Percentiles rank a stretch among this genome's conserved stretches.
Conservation (phyloP, 2,329 filamentous ascomycete species). For the Fusarium nygamai region DNA sequence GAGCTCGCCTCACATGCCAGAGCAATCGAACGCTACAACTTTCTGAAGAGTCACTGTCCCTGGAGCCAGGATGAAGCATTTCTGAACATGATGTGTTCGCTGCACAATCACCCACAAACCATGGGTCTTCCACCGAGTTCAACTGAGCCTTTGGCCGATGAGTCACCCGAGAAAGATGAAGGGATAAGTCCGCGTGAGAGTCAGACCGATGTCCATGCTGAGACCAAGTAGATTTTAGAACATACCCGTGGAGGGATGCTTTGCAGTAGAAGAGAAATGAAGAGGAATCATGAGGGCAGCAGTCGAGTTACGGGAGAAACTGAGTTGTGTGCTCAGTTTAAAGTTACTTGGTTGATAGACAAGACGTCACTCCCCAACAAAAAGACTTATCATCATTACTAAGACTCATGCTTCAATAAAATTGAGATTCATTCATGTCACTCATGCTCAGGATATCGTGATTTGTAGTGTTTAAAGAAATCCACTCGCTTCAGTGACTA, state of each 20-base stretch:
- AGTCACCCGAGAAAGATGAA: not conserved
- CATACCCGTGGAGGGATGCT: not conserved
- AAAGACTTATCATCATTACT: not conserved
- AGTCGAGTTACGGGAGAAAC: too few relatives aligned
- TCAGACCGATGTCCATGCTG: not conserved
- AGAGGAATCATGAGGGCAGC: too few relatives aligned
- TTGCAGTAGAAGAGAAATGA: not conserved
- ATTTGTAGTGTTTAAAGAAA: conserved; percentile 17
- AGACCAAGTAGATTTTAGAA: not conserved
- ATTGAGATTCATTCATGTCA: not conserved
- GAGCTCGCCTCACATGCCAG: not conserved
- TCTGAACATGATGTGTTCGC: not conserved
- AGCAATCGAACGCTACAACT: not conserved
- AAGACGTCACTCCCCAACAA: not conserved
- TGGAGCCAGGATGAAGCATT: not conserved
- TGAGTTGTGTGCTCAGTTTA: not conserved
- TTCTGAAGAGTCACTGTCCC: not conserved
- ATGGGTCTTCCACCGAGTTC: not conserved
- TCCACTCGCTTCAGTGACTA: conserved; percentile 28
- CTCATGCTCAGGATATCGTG: not conserved
- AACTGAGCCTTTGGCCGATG: not conserved
- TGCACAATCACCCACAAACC: not conserved
- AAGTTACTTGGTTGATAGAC: not conserved
- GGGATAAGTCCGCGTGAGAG: not conserved
- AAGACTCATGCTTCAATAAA: not conserved